Percentiles rank a stretch among this genome's conserved stretches.
These are phyloP conservation scores for Ceratocystis alfenasii DNA, from an alignment of 2,329 filamentous ascomycete genomes.

Conservation along the genomic window DNA sequence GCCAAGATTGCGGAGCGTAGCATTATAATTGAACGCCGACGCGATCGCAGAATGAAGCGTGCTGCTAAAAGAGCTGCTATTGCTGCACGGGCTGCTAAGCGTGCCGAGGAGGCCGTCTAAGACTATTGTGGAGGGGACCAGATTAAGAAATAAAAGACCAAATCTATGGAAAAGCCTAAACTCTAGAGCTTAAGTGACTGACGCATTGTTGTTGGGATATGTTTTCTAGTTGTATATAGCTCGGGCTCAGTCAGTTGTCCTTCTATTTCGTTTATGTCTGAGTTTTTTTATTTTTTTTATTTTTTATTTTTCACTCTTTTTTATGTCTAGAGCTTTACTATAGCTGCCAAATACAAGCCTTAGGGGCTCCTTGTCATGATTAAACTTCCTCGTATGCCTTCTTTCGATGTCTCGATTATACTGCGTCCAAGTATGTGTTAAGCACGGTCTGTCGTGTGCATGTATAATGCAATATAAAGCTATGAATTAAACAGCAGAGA, in stretches of 20 bases:
- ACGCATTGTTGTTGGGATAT: neutral
- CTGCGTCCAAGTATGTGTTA: too few relatives aligned
- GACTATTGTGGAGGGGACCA: neutral
- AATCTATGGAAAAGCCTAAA: neutral
- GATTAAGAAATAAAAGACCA: neutral
- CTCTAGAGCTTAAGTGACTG: neutral
- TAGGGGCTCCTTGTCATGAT: neutral
- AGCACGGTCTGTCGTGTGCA: neutral
- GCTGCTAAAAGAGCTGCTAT: conserved; percentile 15
- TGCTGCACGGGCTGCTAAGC: conserved; percentile 13
- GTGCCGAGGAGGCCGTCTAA: conserved; percentile 6
- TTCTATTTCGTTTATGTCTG: neutral
- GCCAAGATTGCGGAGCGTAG: conserved; percentile 5
- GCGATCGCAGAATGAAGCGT: conserved; percentile 14
- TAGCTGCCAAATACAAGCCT: neutral
- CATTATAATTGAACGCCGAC: neutral
- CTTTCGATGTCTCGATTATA: too few relatives aligned
- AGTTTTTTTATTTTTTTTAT: neutral
- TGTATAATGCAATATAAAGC: neutral
- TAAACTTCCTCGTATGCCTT: too few relatives aligned
- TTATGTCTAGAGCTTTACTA: neutral
- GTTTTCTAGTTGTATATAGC: neutral
- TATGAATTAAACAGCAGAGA: conserved; percentile 14
- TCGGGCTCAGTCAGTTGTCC: neutral
- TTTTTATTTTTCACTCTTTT: neutral